Conservation (phyloP, 306 rosid species). For the Aeschynomene evenia region DNA sequence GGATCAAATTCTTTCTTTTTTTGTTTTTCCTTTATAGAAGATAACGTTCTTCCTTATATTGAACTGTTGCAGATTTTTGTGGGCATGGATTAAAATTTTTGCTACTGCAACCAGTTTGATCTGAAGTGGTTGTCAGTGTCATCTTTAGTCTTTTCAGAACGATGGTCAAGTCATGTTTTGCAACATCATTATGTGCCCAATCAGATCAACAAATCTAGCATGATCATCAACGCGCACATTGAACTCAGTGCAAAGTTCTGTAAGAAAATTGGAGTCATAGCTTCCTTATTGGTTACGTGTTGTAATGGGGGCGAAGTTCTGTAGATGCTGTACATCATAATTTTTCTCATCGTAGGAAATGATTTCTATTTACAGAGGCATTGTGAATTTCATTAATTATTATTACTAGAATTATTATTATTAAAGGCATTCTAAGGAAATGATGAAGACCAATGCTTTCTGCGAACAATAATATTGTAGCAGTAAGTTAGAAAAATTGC, state of each 20-base stretch:
- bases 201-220: slow-evolving; percentile 23
- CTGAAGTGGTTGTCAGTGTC: slow-evolving; percentile 6
- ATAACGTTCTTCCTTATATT: slow-evolving; percentile 26
- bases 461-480: not conserved
- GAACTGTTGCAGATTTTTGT: slow-evolving; percentile 75
- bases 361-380: not conserved
- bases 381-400: not conserved
- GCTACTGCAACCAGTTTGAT: slow-evolving; percentile 13
- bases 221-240: slow-evolving; percentile 8
- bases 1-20: slow-evolving; percentile 27
- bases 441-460: not conserved
- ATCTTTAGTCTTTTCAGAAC: slow-evolving; percentile 19
- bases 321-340: slow-evolving; percentile 8
- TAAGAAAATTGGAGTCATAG: slow-evolving; percentile 22
- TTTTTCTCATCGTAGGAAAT: not conserved
- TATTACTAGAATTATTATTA: no score
- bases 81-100: slow-evolving; percentile 50
- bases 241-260: slow-evolving; percentile 27
- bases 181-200: slow-evolving; percentile 16
- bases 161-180: slow-evolving; percentile 1
- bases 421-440: not conserved
- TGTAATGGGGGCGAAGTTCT: slow-evolving; percentile 12
- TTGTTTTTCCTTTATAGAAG: no score
- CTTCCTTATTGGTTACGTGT: slow-evolving; percentile 12
- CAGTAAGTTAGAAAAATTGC: no score